Conservation (phyloP, 2,329 filamentous ascomycete genomes). For the Leptosphaerulina australis region DNA sequence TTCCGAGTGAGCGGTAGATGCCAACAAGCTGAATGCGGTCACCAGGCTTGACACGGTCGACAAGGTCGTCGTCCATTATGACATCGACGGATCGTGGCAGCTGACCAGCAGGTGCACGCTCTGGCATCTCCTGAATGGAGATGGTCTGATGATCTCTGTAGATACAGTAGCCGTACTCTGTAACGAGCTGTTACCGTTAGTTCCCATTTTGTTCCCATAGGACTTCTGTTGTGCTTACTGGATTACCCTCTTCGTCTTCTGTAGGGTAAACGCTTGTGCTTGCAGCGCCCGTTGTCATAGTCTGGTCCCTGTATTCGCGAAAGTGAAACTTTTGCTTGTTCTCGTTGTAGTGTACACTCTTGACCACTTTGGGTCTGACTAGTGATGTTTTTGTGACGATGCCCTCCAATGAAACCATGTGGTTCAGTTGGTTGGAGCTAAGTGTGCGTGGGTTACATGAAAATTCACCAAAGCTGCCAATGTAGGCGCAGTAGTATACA, state of each 20-base stretch:
- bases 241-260: conserved; percentile 90
- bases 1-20: conserved; percentile 91
- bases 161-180: conserved; percentile 94
- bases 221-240: conserved; percentile 53
- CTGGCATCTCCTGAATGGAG: conserved; percentile 99
- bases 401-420: conserved; percentile 96
- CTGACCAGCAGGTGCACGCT: conserved; percentile 92
- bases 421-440: conserved; percentile 86
- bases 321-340: conserved; percentile 84
- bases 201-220: no score
- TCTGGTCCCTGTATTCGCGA: conserved; percentile 92
- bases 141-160: conserved; percentile 98
- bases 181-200: conserved; percentile 64
- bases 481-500: conserved; percentile 93
- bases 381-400: conserved; percentile 97
- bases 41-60: conserved; percentile 92
- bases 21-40: conserved; percentile 97
- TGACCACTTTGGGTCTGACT: conserved; percentile 95
- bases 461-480: conserved; percentile 93
- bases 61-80: conserved; percentile 93
- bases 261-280: conserved; percentile 93
- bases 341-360: conserved; percentile 97
- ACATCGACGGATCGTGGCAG: conserved; percentile 94
- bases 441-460: conserved; percentile 93
- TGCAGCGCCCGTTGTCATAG: conserved; percentile 86